Evolutionary conservation across 129 eudicot genomes (phyloP), one percentile per base, ranked within the genome.

Genomic region (Apium graveolens): DNA sequence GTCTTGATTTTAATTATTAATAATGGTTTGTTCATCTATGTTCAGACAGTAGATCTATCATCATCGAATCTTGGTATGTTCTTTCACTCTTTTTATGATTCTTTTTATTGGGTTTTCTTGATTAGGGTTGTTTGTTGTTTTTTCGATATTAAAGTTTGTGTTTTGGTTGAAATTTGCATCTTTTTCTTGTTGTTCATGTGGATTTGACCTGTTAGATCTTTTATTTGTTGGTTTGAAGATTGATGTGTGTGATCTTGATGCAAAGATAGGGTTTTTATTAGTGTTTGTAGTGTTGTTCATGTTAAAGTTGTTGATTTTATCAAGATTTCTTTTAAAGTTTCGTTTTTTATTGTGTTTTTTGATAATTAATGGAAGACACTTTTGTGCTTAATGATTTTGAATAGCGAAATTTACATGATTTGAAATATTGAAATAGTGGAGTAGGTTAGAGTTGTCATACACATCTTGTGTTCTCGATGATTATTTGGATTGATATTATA

Each of bases 11-110:
- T 17, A 0, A 37, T 7, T 32, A 3, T 60, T 70, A 70, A 18
- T 34, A 18, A 35, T 70, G 68, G 27, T 60, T 26, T 60, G 0
- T 20, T 60, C 5, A 24, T 57, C 14, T 37, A 17, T 39, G 18
- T 38, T 42, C 76, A 78, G 76, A 76, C 75, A 62, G 53, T 80
- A 81, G 89, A 86, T 86, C 89, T 74, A 69, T 75, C 62, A 69
- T 75, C 62, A 48, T 78, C 77, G 20, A 70, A 70, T 80, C 82
- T 78, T 83, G 85, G 76, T 79, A 71, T 37, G 82, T 84, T 86
- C 78, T 26, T 76, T 42, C 13, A 29, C 45, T 42, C 37, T 4
- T 41, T 42, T n/a, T n/a, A 57, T 60, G 68, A n/a, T 60, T 60
- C 16, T 42, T 12, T 73, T 5, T 72, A 8, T 24, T 24, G 44